Percentiles rank a stretch among this genome's conserved stretches.
Conservation (phyloP, 805 yeast genomes). For the Yamadazyma ubonensis region DNA sequence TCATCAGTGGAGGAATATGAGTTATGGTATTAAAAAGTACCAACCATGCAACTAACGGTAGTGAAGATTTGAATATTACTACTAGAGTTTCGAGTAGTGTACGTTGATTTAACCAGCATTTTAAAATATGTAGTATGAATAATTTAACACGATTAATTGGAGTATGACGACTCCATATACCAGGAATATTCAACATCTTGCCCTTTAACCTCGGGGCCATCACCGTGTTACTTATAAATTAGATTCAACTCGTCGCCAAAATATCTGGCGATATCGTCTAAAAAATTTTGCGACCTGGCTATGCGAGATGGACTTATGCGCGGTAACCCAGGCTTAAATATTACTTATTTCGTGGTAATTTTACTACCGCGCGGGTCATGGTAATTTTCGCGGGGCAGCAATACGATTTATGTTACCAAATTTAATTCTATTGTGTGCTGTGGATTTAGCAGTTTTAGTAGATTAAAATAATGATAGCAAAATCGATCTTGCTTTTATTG, state of each 20-base stretch:
- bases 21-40: constrained; percentile 11
- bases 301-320: too few species aligned
- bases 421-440: too few species aligned
- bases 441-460: too few species aligned
- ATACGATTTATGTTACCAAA: too few species aligned
- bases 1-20: constrained; percentile 32
- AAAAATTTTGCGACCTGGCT: constrained; percentile 1
- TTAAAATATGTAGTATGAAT: constrained; percentile 4
- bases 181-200: neutral
- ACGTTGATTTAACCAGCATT: constrained; percentile 11
- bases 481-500: too few species aligned
- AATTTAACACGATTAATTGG: neutral
- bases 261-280: neutral
- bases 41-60: constrained; percentile 15
- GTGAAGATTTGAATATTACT: constrained; percentile 1
- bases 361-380: too few species aligned
- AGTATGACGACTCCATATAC: neutral
- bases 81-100: constrained; percentile 1
- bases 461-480: too few species aligned
- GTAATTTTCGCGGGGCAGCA: too few species aligned
- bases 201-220: neutral
- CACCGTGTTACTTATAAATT: neutral
- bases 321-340: neutral
- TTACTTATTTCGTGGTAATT: too few species aligned
- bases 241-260: neutral